Conservation (phyloP, 169 alveolate species). For the Plasmodium inui region DNA sequence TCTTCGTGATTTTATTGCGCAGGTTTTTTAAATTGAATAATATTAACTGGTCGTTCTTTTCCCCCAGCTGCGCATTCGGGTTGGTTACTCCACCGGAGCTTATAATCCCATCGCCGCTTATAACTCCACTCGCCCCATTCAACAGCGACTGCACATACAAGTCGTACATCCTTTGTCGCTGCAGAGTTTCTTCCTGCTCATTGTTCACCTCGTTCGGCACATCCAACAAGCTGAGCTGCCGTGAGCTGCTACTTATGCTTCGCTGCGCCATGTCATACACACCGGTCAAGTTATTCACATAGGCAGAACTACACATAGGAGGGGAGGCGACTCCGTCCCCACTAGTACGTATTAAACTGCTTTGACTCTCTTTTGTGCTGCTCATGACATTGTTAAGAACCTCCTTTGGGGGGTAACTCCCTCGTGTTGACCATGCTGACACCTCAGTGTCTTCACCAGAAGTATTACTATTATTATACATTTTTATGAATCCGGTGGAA, state of each 20-base stretch:
- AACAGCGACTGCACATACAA: constrained; percentile 61
- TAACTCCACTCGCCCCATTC: neutral
- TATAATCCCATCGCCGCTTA: neutral
- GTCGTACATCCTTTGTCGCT: constrained; percentile 25
- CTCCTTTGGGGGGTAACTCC: neutral
- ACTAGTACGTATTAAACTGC: neutral
- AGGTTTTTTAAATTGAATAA: constrained; percentile 27
- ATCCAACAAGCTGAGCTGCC: constrained; percentile 35
- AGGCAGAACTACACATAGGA: neutral
- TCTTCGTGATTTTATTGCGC: constrained; percentile 18
- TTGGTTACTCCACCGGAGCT: neutral
- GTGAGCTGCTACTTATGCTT: neutral
- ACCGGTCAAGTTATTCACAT: neutral
- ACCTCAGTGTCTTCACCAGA: neutral
- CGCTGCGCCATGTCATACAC: neutral
- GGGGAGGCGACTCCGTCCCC: neutral
- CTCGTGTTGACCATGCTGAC: neutral
- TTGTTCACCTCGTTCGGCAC: neutral
- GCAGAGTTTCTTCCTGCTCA: constrained; percentile 18
- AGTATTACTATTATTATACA: neutral
- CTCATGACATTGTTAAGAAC: neutral
- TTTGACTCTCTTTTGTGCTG: neutral
- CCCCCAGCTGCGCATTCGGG: neutral
- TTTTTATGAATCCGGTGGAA: neutral
- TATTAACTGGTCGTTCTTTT: constrained; percentile 25